Conservation (phyloP, 2,329 filamentous ascomycete species). For the Bisporella sp. region DNA sequence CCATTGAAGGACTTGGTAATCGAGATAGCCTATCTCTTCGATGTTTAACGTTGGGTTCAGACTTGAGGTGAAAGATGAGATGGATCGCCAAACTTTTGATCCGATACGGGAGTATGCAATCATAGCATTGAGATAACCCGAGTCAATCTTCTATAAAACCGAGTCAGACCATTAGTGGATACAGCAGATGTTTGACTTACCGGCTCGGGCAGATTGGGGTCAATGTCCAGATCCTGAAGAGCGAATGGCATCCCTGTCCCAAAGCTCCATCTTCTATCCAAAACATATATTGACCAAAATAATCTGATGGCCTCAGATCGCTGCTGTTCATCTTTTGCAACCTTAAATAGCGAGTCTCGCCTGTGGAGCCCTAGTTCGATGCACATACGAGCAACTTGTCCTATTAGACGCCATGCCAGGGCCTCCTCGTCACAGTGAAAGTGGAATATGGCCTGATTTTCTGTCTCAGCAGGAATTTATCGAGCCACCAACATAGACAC, state of each 20-base stretch:
- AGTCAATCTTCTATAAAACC: constrained; percentile 13
- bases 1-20: constrained; percentile 82
- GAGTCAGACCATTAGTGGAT: constrained; percentile 12
- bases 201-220: constrained; percentile 70
- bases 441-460: constrained; percentile 59
- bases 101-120: constrained; percentile 76
- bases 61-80: constrained; percentile 31
- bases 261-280: constrained; percentile 84
- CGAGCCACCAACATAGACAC: no score
- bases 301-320: constrained; percentile 61
- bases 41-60: constrained; percentile 32
- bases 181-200: constrained; percentile 41
- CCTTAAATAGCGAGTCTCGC: constrained; percentile 60
- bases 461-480: not conserved
- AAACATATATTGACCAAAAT: constrained; percentile 81
- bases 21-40: constrained; percentile 72
- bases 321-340: constrained; percentile 62
- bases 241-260: constrained; percentile 84
- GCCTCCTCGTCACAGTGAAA: constrained; percentile 83
- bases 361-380: constrained; percentile 79
- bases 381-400: constrained; percentile 72
- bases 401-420: constrained; percentile 80
- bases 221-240: constrained; percentile 79
- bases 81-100: constrained; percentile 79
- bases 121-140: constrained; percentile 75